phyloP scores from a whole-genome alignment of 176 grass and related monocot species.

The Guadua angustifolia region DNA sequence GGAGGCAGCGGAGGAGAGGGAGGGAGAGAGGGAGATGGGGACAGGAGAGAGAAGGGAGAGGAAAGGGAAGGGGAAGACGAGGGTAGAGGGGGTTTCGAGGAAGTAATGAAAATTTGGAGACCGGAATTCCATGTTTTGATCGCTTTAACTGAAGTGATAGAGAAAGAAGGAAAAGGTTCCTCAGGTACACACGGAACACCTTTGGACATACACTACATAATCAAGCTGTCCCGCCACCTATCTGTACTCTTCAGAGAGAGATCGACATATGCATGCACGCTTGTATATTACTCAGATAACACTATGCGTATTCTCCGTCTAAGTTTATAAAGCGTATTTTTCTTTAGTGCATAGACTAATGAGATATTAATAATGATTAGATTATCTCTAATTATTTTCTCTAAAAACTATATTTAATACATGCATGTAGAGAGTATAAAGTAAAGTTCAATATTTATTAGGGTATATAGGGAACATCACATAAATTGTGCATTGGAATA shows the following conservation, averaged over 20 bases:
- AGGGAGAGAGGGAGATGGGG: constrained; percentile 14
- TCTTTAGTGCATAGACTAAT: too few species aligned
- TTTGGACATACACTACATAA: constrained; percentile 60
- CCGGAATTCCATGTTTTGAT: constrained; percentile 64
- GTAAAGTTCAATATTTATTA: too few species aligned
- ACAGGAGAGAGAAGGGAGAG: constrained; percentile 37
- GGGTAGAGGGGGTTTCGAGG: constrained; percentile 40
- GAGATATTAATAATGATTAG: too few species aligned
- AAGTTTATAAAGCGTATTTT: too few species aligned
- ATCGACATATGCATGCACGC: neutral
- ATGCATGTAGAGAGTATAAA: too few species aligned
- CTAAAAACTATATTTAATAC: too few species aligned
- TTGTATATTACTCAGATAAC: neutral
- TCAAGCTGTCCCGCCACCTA: constrained; percentile 39
- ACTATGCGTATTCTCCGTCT: too few species aligned
- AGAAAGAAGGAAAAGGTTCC: constrained; percentile 59
- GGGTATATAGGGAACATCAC: too few species aligned
- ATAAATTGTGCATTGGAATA: too few species aligned
- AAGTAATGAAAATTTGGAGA: constrained; percentile 66
- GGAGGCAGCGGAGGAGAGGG: constrained; percentile 21
- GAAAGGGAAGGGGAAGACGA: constrained; percentile 24
- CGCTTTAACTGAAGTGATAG: constrained; percentile 70
- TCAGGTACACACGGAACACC: constrained; percentile 66
- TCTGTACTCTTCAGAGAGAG: neutral
- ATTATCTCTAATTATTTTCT: too few species aligned